Evolutionary conservation across 306 rosid genomes (phyloP).

Genomic region (Castanea mollissima): DNA sequence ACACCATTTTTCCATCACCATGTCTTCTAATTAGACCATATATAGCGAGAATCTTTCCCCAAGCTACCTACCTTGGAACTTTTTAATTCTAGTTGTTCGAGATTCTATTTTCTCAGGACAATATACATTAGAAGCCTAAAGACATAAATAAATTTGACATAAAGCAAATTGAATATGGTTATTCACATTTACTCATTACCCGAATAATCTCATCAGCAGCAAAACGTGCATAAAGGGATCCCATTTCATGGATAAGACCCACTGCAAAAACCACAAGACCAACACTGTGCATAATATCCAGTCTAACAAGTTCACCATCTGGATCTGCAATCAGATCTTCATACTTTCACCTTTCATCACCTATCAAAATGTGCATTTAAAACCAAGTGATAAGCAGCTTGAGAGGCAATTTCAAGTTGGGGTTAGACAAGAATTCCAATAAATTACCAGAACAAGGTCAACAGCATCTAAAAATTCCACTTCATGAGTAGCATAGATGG

Average conservation of each 20-base stretch:
- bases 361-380: slow-evolving; percentile 29
- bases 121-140: not conserved
- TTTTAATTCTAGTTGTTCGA: not conserved
- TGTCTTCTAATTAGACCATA: too few relatives aligned
- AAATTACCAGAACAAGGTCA: slow-evolving; percentile 67
- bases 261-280: slow-evolving; percentile 88
- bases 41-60: too few relatives aligned
- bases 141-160: too few relatives aligned
- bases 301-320: slow-evolving; percentile 60
- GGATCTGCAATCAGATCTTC: slow-evolving; percentile 59
- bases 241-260: slow-evolving; percentile 89
- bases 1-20: too few relatives aligned
- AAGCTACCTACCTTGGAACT: too few relatives aligned
- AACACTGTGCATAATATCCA: slow-evolving; percentile 36
- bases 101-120: not conserved
- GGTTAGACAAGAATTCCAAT: slow-evolving; percentile 1
- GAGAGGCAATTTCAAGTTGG: not conserved
- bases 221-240: slow-evolving; percentile 89
- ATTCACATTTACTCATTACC: slow-evolving; percentile 31
- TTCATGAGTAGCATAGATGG: slow-evolving; percentile 83
- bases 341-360: slow-evolving; percentile 74
- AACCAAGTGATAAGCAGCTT: not conserved
- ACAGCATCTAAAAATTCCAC: slow-evolving; percentile 85
- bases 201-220: slow-evolving; percentile 86
- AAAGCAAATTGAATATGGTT: not conserved